These are phyloP conservation scores for Lachnellula subtilissima DNA, from an alignment of 2,329 filamentous ascomycete species.

Conservation along the genomic window DNA sequence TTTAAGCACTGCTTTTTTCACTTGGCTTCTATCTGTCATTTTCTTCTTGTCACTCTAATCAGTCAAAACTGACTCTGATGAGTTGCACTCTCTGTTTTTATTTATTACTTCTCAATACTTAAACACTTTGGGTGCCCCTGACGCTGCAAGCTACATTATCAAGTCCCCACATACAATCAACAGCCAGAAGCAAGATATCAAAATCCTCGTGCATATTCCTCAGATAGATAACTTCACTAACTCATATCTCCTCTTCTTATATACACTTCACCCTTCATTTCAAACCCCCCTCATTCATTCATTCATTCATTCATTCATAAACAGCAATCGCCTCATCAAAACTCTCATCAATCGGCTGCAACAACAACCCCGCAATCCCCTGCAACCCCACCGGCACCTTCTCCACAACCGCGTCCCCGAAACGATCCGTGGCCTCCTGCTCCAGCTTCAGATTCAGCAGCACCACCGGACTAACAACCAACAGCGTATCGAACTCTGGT, in stretches of 20 bases:
- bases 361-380: constrained; percentile 27
- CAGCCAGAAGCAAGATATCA: too few species aligned
- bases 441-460: constrained; percentile 39
- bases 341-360: constrained; percentile 34
- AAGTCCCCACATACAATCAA: too few species aligned
- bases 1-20: neutral
- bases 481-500: constrained; percentile 40
- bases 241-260: too few species aligned
- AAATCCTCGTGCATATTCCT: too few species aligned
- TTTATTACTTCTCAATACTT: too few species aligned
- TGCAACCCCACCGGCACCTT: constrained; percentile 16
- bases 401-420: constrained; percentile 12
- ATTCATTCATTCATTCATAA: constrained; percentile 7
- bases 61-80: too few species aligned
- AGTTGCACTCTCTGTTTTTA: too few species aligned
- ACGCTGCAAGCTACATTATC: too few species aligned
- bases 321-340: constrained; percentile 14
- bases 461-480: constrained; percentile 39
- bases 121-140: too few species aligned
- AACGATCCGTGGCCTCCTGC: constrained; percentile 34
- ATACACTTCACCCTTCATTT: neutral
- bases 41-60: neutral
- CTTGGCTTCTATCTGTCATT: neutral
- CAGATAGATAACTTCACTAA: too few species aligned
- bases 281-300: neutral